Conservation (phyloP, 2,329 filamentous ascomycete species). For the Penicillium sp. region DNA sequence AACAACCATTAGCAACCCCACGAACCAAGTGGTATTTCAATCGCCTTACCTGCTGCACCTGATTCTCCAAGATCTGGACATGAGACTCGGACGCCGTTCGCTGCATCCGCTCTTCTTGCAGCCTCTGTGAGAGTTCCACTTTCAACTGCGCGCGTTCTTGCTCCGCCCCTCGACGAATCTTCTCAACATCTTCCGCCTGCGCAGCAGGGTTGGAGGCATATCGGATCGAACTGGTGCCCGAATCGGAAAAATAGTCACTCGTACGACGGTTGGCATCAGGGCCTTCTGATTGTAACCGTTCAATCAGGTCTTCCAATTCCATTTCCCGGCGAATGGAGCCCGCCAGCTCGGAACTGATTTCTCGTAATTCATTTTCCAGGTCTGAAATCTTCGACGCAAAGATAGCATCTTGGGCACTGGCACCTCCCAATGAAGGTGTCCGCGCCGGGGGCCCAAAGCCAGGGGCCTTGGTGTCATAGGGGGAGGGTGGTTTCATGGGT, state of each 20-base stretch:
- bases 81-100: slow-evolving; percentile 77
- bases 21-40: neutral
- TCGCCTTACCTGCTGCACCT: slow-evolving; percentile 61
- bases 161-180: slow-evolving; percentile 76
- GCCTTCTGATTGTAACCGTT: slow-evolving; percentile 76
- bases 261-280: slow-evolving; percentile 66
- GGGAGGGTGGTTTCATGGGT: slow-evolving; percentile 42
- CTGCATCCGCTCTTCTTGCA: slow-evolving; percentile 79
- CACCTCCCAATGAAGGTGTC: slow-evolving; percentile 45
- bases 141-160: slow-evolving; percentile 87
- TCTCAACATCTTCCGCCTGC: slow-evolving; percentile 70
- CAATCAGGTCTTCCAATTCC: slow-evolving; percentile 91
- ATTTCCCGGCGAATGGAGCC: slow-evolving; percentile 92
- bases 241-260: slow-evolving; percentile 98
- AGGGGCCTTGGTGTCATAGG: slow-evolving; percentile 53
- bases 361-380: slow-evolving; percentile 89
- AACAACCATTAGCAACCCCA: neutral
- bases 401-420: slow-evolving; percentile 44
- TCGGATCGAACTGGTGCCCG: slow-evolving; percentile 80
- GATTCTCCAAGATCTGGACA: slow-evolving; percentile 76
- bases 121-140: slow-evolving; percentile 76
- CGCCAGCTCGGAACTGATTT: slow-evolving; percentile 89
- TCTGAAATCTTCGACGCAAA: slow-evolving; percentile 67
- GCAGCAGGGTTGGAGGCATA: slow-evolving; percentile 62
- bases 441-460: slow-evolving; percentile 46